Conservation (phyloP, 129 eudicot genomes). For the Artemisia tridentata region DNA sequence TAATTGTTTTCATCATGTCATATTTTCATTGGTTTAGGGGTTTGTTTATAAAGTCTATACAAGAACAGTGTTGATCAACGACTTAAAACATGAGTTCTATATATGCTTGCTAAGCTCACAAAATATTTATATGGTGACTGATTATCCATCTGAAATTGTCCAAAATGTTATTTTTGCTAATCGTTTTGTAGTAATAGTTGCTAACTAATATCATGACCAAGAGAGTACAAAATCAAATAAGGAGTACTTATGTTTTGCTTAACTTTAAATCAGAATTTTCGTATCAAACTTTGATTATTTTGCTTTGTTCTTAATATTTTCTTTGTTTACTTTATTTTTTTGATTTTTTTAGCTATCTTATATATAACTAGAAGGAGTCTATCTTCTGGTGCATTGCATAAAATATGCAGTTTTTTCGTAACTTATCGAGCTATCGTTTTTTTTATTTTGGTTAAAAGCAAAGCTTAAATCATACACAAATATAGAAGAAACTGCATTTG, state of each 20-base stretch:
- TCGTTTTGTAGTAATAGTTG: too few species aligned
- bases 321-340: not conserved
- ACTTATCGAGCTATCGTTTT: not conserved
- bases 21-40: not conserved
- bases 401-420: constrained; percentile 3
- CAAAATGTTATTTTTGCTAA: too few species aligned
- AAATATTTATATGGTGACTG: too few species aligned
- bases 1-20: not conserved
- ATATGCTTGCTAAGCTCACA: not conserved
- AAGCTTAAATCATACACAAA: not conserved
- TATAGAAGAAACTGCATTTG: not conserved
- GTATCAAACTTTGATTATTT: too few species aligned
- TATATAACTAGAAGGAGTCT: not conserved
- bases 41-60: not conserved
- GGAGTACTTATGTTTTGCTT: too few species aligned
- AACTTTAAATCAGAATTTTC: too few species aligned
- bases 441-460: not conserved
- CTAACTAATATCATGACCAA: too few species aligned
- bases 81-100: not conserved
- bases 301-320: not conserved
- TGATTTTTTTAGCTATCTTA: not conserved
- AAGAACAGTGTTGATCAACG: not conserved
- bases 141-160: too few species aligned
- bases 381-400: not conserved
- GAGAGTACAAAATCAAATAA: too few species aligned